These are phyloP conservation scores for Sonneratia caseolaris DNA, from an alignment of 345 rosid species.

Conservation along the genomic window DNA sequence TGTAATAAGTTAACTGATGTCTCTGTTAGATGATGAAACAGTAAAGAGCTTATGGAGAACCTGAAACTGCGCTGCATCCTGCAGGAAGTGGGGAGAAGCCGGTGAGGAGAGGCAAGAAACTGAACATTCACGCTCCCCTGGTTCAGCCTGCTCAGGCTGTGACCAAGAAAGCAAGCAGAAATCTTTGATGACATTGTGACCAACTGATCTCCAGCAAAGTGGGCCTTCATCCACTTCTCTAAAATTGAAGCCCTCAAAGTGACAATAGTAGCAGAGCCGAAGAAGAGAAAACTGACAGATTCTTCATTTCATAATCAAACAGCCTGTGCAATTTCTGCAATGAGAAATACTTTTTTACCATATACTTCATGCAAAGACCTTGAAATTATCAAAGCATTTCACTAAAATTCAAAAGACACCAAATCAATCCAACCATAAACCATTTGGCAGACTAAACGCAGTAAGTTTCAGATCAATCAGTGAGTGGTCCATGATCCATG, in stretches of 20 bases:
- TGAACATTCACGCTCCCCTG: constrained; percentile 15
- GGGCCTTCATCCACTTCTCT: not conserved
- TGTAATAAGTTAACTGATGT: not conserved
- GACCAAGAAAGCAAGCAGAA: constrained; percentile 38
- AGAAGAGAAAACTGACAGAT: not conserved
- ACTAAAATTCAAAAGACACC: not conserved
- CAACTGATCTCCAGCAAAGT: not conserved
- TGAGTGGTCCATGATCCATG: not conserved
- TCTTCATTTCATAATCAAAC: not conserved
- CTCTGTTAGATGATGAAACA: not conserved
- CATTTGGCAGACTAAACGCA: not conserved
- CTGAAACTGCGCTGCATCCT: constrained; percentile 53
- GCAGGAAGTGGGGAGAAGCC: constrained; percentile 54
- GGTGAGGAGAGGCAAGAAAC: constrained; percentile 25
- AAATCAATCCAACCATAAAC: not conserved
- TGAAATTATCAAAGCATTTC: not conserved
- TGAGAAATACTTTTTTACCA: not conserved
- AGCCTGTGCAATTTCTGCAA: not conserved
- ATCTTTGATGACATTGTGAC: constrained; percentile 45
- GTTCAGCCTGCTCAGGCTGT: constrained; percentile 28
- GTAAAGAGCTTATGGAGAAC: constrained; percentile 16
- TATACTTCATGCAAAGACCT: not conserved
- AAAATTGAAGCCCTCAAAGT: not conserved
- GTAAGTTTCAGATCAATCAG: not conserved
- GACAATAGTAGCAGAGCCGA: not conserved